Evolutionary conservation across 2,329 filamentous ascomycete species (phyloP), one percentile per base, ranked within the genome.

Genomic region (Leptographium lundbergii): DNA sequence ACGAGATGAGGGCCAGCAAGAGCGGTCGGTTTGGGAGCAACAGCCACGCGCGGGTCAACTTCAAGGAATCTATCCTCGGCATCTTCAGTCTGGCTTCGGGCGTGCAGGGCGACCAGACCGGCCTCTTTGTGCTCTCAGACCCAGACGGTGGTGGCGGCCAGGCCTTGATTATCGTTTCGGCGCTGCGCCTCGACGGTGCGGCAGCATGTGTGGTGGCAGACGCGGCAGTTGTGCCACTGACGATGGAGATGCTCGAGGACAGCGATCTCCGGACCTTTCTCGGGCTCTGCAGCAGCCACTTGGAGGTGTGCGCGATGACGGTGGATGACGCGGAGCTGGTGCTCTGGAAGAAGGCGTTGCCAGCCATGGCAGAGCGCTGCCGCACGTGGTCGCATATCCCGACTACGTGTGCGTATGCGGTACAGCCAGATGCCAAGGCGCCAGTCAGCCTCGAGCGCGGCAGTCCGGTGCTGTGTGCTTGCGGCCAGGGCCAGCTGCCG

Each of bases 241-340:
- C 76, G 0, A 58, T 59, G 5, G 63, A 69, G 0, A 61, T 74
- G 3, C 60, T 77, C 9, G 48, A 63, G 22, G 0, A 63, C 47
- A 63, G 63, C 1, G 63, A 67, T 52, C 62, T 78, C 19, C 67
- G 72, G 22, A 61, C 66, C 0, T 77, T 78, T 62, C 66, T 78
- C 3, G 62, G 73, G 4, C 45, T 74, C 1, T 61, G 75, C 1
- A 67, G 69, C 17, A 66, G 67, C 11, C 65, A 34, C 4, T n/a
- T 75, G 0, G 69, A 74, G 53, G 69, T 71, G 58, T 69, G 69
- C 62, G 69, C 66, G 13, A 63, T 75, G n/a, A 66, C 57, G 0
- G 72, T 78, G 5, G 69, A 77, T 32, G 79, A 81, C 13, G 77
- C 74, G n/a, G 86, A 87, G 45, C 71, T 89, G 3, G 68, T 24